Base-by-base conservation (phyloP, 1,284 basidiomycete genomes). In the Retiboletus fuscus region DNA sequence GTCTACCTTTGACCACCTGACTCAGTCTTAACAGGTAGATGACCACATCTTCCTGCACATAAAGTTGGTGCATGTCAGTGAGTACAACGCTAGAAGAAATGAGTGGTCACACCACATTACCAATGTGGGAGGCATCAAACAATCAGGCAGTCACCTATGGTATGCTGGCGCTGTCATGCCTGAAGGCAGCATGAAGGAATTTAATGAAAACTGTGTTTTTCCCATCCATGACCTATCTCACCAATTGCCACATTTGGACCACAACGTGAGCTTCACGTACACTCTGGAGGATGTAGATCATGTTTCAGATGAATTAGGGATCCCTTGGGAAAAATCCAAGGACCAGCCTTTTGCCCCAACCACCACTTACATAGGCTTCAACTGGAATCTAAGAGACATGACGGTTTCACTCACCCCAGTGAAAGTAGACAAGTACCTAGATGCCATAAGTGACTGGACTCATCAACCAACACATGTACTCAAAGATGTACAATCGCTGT, bases 281-380 rank as follows among this genome's bases (percentile, higher is more conserved):
- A 30, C 6, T 22, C 6, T 72, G 0, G 20, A 3, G 0, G 69
- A 71, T 62, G 72, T 73, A 4, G 55, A 75, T 13, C 4, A 1
- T 0, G 11, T 73, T 26, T 44, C 34, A 20, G 69, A 73, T 30
- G 7, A 0, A 2, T 60, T 51, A 49, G 47, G 47, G 16, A 49
- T 49, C 44, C 10, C n/a, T 20, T 46, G 44, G 44, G 44, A 46
- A 46, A 20, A 16, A 15, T 46, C 44, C n/a, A n/a, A n/a, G n/a
- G n/a, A n/a, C n/a, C n/a, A n/a, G n/a, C n/a, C n/a, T n/a, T n/a
- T n/a, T n/a, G n/a, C n/a, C n/a, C 11, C 15, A 0, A 18, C 58
- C 0, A 60, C 72, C 0, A 63, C 8, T 0, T 76, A 69, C 44
- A 75, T 71, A 0, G 67, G 73, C 0, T 72, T 77, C 30, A 0